Base-by-base conservation (phyloP, 176 grass and related monocot genomes). In the Zea luxurians region DNA sequence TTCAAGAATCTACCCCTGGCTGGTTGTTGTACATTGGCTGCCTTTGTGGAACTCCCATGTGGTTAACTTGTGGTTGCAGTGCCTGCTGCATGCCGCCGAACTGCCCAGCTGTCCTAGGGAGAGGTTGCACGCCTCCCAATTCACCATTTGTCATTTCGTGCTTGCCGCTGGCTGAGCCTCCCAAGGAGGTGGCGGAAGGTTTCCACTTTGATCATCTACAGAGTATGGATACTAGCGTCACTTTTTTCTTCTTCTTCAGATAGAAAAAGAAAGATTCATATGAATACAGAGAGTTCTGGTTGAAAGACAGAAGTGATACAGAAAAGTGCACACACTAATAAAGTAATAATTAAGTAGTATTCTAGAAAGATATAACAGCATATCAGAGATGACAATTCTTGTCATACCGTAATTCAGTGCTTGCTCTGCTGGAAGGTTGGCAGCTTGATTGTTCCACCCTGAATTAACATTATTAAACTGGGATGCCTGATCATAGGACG, bases 201-300 rank as follows among this genome's bases (percentile, higher is more conserved):
- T 54, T 70, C 86, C 88, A 73, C 53, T 76, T 85, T 91, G 89
- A 72, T 86, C 88, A 82, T 91, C 92, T 94, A 80, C 83, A 91
- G 75, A 61, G 70, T 86, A 76, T 61, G 70, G 70, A 76, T 21
- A 72, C 16, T 15, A 50, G 7, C 11, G 4, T 90, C 74, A 83
- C 13, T 16, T 45, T 70, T 80, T n/a, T n/a, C n/a, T n/a, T n/a
- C n/a, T 38, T 80, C 75, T 76, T 76, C 13, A 11, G 78, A 82
- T 6, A 48, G 36, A 66, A 72, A n/a, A 83, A n/a, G n/a, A 4
- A 66, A 15, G 49, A 75, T 18, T 10, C 27, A 80, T 52, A 52
- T 7, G n/a, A 62, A 52, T 54, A 37, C 21, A 50, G 9, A 43
- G 21, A 61, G 62, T 50, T 69, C 42, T 77, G 73, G 42, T 66